phyloP scores from a whole-genome alignment of 305 asterid genomes.

The Plantago lanceolata region DNA sequence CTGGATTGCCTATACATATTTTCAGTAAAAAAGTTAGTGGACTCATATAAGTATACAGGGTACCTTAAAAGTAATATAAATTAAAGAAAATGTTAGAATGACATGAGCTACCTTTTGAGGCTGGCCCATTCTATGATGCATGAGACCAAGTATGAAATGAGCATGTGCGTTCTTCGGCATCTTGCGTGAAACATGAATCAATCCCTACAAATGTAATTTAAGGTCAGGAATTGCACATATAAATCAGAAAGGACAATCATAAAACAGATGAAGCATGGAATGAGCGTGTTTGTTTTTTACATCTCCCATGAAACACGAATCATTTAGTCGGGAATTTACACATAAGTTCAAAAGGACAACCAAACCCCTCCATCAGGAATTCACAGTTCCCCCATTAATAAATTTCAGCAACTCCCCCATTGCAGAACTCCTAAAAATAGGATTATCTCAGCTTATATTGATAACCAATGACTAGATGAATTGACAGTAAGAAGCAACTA shows the following conservation, averaged over 20 bases:
- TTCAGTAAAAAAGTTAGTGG: conserved; percentile 19
- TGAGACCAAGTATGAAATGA: conserved; percentile 89
- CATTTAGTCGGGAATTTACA: conserved; percentile 41
- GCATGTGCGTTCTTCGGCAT: conserved; percentile 96
- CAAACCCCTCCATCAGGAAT: conserved; percentile 34
- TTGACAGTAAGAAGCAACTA: not conserved
- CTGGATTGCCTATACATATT: conserved; percentile 58
- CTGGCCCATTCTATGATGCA: conserved; percentile 97
- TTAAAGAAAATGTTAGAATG: conserved; percentile 18
- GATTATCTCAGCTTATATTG: not conserved
- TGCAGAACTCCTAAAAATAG: not conserved
- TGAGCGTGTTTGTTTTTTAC: conserved; percentile 90
- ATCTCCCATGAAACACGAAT: conserved; percentile 91
- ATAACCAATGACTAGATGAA: not conserved
- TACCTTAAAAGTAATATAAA: too few relatives aligned
- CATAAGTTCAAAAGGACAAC: conserved; percentile 24
- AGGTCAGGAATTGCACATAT: conserved; percentile 23
- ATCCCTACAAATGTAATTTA: conserved; percentile 54
- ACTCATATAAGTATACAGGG: conserved; percentile 17
- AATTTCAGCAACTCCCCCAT: not conserved
- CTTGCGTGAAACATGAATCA: conserved; percentile 90
- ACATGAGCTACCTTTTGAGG: conserved; percentile 75
- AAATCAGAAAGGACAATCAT: conserved; percentile 37
- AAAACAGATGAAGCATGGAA: conserved; percentile 88
- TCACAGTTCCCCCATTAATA: too few relatives aligned